A percentile compares a stretch with the other conserved stretches of the same genome.
phyloP scores from a whole-genome alignment of 352 stramenopile genomes.

The Nothophytophthora sp. region DNA sequence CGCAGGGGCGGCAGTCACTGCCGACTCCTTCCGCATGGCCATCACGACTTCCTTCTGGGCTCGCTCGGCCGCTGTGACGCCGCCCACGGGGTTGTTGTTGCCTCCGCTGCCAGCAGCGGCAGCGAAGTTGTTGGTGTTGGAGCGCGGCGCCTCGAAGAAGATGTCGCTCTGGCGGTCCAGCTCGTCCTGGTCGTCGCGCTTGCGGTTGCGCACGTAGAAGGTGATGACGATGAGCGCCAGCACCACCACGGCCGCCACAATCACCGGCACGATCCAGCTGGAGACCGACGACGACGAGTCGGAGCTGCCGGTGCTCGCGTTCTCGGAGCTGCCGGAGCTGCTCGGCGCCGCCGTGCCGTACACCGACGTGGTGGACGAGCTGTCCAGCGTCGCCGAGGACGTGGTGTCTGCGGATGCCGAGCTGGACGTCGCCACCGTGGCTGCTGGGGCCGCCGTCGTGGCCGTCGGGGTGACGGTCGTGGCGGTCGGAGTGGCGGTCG shows the following conservation, averaged over 20 bases:
- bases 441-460: conserved; percentile 4
- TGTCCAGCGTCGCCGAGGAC: conserved; percentile 33
- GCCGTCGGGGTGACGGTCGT: conserved; percentile 12
- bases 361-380: conserved; percentile 37
- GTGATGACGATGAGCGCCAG: conserved; percentile 55
- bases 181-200: conserved; percentile 48
- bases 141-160: conserved; percentile 63
- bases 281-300: conserved; percentile 26
- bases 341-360: conserved; percentile 50
- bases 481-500: conserved; percentile 8
- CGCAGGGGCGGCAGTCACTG: conserved; percentile 12
- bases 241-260: conserved; percentile 62
- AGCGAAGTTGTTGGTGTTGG: conserved; percentile 51
- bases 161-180: conserved; percentile 57
- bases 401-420: conserved; percentile 22
- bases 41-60: conserved; percentile 25
- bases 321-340: conserved; percentile 14
- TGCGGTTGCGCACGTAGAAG: conserved; percentile 54
- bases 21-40: conserved; percentile 36
- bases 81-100: conserved; percentile 12
- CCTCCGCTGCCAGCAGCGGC: conserved; percentile 10
- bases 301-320: conserved; percentile 23
- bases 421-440: too few relatives aligned
- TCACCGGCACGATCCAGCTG: conserved; percentile 56
- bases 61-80: conserved; percentile 17